Percentiles rank a stretch among this genome's conserved stretches.
Conservation (phyloP, 192 early-diverging fungal genomes). For the Backusella australiensis region DNA sequence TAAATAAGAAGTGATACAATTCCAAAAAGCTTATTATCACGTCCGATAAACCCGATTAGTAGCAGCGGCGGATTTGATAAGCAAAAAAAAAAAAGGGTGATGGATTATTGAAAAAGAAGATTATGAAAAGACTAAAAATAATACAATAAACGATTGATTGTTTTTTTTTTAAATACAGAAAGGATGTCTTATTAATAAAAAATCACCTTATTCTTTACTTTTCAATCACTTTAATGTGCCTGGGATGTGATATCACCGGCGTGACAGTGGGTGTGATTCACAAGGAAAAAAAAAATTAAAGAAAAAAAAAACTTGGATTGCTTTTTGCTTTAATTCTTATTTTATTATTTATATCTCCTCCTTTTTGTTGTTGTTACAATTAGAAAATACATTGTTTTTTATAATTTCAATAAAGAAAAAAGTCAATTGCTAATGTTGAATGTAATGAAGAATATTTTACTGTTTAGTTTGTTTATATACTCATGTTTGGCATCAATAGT, state of each 20-base stretch:
- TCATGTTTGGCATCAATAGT: not conserved
- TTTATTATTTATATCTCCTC: not conserved
- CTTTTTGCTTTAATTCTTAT: not conserved
- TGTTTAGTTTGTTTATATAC: constrained; percentile 3
- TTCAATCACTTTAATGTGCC: not conserved
- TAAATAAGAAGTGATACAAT: not conserved
- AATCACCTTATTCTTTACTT: not conserved
- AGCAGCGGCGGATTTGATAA: not conserved
- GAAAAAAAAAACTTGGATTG: not conserved
- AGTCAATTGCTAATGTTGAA: not conserved
- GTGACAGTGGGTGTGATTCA: constrained; percentile 7
- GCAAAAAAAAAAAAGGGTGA: not conserved
- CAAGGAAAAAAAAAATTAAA: not conserved
- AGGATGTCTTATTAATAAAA: not conserved
- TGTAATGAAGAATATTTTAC: not conserved
- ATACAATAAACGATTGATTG: not conserved
- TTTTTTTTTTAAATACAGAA: not conserved
- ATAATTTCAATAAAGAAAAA: not conserved
- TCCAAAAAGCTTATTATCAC: constrained; percentile 7
- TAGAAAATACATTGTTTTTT: not conserved
- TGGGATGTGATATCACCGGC: constrained; percentile 3
- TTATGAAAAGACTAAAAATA: not conserved
- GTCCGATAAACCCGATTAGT: not conserved
- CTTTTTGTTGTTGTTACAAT: not conserved
- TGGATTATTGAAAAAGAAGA: not conserved